Percentiles rank a stretch among this genome's conserved stretches.
phyloP scores from a whole-genome alignment of 1,139 yeast species.

The Yamadazyma aaseri region DNA sequence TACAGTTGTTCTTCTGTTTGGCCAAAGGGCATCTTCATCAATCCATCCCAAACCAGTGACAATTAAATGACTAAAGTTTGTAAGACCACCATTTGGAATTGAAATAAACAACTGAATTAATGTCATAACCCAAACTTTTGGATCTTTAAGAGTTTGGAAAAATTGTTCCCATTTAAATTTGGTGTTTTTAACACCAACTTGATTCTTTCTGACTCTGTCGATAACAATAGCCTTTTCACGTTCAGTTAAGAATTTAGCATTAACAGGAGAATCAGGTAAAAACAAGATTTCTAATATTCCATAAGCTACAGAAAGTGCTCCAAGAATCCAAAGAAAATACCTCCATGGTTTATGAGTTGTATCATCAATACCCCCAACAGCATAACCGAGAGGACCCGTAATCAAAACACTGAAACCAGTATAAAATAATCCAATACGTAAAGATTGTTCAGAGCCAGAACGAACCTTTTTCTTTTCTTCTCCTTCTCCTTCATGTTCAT shows the following conservation, averaged over 20 bases:
- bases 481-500: neutral
- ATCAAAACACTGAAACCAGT: constrained; percentile 27
- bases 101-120: constrained; percentile 21
- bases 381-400: constrained; percentile 25
- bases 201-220: constrained; percentile 29
- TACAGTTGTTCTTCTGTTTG: constrained; percentile 9
- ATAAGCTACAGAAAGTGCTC: constrained; percentile 20
- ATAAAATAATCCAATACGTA: constrained; percentile 11
- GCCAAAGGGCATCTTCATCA: constrained; percentile 8
- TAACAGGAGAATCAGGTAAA: constrained; percentile 25
- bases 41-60: constrained; percentile 25
- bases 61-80: constrained; percentile 25
- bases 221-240: constrained; percentile 28
- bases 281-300: constrained; percentile 16
- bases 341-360: constrained; percentile 24
- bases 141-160: constrained; percentile 11
- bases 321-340: constrained; percentile 20
- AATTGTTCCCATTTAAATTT: constrained; percentile 20
- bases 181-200: constrained; percentile 27
- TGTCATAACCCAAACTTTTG: constrained; percentile 14
- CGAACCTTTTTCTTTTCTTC: neutral
- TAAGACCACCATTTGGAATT: constrained; percentile 27
- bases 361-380: constrained; percentile 15
- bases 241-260: constrained; percentile 21
- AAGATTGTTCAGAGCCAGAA: constrained; percentile 13